Evolutionary conservation across 495 filamentous ascomycete genomes (phyloP).

Genomic region (Penicillium daleae): DNA sequence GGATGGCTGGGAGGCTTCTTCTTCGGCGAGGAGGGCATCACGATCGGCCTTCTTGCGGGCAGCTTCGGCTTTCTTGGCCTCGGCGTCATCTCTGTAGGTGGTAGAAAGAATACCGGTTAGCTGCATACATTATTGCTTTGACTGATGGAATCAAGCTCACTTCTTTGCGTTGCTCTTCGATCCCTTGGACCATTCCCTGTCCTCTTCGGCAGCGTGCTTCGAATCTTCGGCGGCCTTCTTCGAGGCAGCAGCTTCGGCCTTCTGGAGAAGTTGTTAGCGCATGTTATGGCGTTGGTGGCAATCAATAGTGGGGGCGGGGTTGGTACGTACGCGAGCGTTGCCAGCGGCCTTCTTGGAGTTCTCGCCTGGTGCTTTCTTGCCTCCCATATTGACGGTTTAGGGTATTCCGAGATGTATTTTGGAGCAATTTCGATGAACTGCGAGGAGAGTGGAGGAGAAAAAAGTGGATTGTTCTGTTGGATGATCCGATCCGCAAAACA

Average conservation of each 20-base stretch:
- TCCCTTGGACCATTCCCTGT: slow-evolving; percentile 81
- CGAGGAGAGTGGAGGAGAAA: slow-evolving; percentile 16
- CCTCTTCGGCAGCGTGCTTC: slow-evolving; percentile 71
- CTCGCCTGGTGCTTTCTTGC: slow-evolving; percentile 70
- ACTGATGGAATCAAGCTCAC: slow-evolving; percentile 46
- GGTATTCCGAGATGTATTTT: not conserved
- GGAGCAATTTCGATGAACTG: not conserved
- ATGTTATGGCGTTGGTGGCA: slow-evolving; percentile 15
- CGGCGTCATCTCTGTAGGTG: slow-evolving; percentile 72
- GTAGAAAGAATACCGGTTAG: slow-evolving; percentile 17
- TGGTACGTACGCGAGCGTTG: slow-evolving; percentile 65
- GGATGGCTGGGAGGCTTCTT: slow-evolving; percentile 67
- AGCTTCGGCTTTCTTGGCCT: slow-evolving; percentile 81
- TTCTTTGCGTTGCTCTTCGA: slow-evolving; percentile 83
- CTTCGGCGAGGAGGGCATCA: slow-evolving; percentile 79
- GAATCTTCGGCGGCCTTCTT: slow-evolving; percentile 74
- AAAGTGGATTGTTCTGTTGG: slow-evolving; percentile 21
- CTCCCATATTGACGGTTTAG: slow-evolving; percentile 37
- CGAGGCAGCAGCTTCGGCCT: slow-evolving; percentile 80
- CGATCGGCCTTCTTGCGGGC: slow-evolving; percentile 88
- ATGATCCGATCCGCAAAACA: slow-evolving; percentile 34
- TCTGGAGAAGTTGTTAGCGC: slow-evolving; percentile 53
- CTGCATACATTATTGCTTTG: not conserved
- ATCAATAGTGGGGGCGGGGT: slow-evolving; percentile 39
- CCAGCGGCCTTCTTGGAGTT: slow-evolving; percentile 89